These are phyloP conservation scores for Cardiospermum halicacabum DNA, from an alignment of 345 rosid genomes.

Conservation along the genomic window DNA sequence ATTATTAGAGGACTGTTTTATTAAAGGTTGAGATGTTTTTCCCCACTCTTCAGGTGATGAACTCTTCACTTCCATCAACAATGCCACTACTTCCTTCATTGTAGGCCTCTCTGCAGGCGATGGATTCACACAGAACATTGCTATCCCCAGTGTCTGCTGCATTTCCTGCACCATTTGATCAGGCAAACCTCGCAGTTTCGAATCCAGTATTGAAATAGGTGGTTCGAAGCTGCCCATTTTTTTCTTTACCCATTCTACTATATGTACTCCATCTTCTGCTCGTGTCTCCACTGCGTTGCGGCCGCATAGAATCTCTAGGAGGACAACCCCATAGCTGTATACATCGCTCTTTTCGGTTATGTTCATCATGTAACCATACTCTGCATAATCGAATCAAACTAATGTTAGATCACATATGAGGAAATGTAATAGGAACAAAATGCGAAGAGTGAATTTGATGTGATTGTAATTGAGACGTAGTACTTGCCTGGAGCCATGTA, in stretches of 20 bases:
- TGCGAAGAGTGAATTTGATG: too few species aligned
- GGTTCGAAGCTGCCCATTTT: constrained; percentile 99
- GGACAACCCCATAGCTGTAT: constrained; percentile 87
- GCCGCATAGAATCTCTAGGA: constrained; percentile 80
- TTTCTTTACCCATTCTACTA: constrained; percentile 93
- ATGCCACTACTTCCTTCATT: constrained; percentile 94
- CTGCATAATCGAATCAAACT: constrained; percentile 43
- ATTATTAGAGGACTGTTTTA: constrained; percentile 71
- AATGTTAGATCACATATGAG: constrained; percentile 1
- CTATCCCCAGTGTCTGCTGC: constrained; percentile 91
- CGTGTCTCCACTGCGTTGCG: constrained; percentile 75
- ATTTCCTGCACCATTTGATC: constrained; percentile 93
- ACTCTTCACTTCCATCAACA: constrained; percentile 87
- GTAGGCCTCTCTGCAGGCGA: constrained; percentile 82
- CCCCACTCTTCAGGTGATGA: constrained; percentile 91
- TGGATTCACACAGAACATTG: constrained; percentile 93
- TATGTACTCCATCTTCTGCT: constrained; percentile 72
- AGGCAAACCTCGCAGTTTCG: constrained; percentile 73
- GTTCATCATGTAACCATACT: constrained; percentile 93
- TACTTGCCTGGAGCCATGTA: constrained; percentile 91
- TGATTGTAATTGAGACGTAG: too few species aligned
- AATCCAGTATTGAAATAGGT: constrained; percentile 60
- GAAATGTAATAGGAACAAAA: background rate
- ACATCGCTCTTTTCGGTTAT: constrained; percentile 96
- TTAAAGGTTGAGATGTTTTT: constrained; percentile 81